These are phyloP conservation scores for Raffaelea albimanens DNA, from an alignment of 2,329 filamentous ascomycete genomes.

Conservation along the genomic window DNA sequence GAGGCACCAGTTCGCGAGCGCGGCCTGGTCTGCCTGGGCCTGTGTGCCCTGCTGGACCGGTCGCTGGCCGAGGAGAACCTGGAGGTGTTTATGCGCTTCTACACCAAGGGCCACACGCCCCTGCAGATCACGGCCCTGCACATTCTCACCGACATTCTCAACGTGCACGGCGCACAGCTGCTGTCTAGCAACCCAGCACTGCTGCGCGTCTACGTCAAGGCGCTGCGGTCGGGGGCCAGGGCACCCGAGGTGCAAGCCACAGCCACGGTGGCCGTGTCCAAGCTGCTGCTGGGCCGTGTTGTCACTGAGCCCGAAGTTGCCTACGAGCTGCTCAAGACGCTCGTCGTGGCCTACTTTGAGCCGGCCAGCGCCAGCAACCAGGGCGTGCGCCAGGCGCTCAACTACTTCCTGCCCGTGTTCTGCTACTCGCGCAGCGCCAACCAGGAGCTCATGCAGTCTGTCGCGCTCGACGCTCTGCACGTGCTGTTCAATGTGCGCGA, in stretches of 20 bases:
- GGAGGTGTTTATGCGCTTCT: slow-evolving; percentile 90
- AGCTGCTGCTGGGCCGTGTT: slow-evolving; percentile 72
- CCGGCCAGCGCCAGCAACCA: slow-evolving; percentile 73
- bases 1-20: slow-evolving; percentile 88
- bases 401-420: slow-evolving; percentile 92
- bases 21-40: slow-evolving; percentile 77
- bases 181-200: slow-evolving; percentile 54
- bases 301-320: slow-evolving; percentile 60
- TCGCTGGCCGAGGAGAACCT: slow-evolving; percentile 88
- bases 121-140: slow-evolving; percentile 86
- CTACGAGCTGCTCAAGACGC: slow-evolving; percentile 69
- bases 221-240: slow-evolving; percentile 59
- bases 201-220: slow-evolving; percentile 77
- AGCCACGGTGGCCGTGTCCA: slow-evolving; percentile 73
- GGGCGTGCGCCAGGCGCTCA: slow-evolving; percentile 73
- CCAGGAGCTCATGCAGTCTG: slow-evolving; percentile 67
- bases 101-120: slow-evolving; percentile 80
- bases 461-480: slow-evolving; percentile 67
- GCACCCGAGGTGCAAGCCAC: slow-evolving; percentile 70
- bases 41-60: slow-evolving; percentile 86
- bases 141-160: slow-evolving; percentile 86
- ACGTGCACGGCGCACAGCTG: slow-evolving; percentile 76
- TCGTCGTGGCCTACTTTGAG: slow-evolving; percentile 83
- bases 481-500: slow-evolving; percentile 65
- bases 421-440: slow-evolving; percentile 79